Percentiles rank a stretch among this genome's conserved stretches.
Conservation (phyloP, 345 rosid species). For the Erodium maritimum region DNA sequence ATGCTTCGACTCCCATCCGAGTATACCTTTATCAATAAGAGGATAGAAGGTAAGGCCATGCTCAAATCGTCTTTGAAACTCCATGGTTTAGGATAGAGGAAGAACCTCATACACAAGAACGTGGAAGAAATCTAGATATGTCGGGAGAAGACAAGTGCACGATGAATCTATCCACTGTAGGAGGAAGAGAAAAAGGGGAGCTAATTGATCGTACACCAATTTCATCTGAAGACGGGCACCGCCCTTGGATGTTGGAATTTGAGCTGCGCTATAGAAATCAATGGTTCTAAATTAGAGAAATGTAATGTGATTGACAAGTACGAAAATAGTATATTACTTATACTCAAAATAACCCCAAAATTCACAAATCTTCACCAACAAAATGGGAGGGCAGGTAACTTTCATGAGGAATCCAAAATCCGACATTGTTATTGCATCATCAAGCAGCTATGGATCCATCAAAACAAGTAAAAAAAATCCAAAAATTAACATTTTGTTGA, state of each 20-base stretch:
- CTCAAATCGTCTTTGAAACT: not conserved
- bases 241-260: slow-evolving; percentile 71
- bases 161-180: slow-evolving; percentile 84
- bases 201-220: slow-evolving; percentile 70
- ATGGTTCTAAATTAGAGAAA: too few relatives aligned
- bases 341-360: too few relatives aligned
- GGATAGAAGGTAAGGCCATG: slow-evolving; percentile 6
- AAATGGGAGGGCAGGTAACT: too few relatives aligned
- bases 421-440: too few relatives aligned
- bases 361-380: too few relatives aligned
- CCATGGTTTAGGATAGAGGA: slow-evolving; percentile 6
- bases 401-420: too few relatives aligned
- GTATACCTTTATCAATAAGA: slow-evolving; percentile 35
- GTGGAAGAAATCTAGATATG: slow-evolving; percentile 76
- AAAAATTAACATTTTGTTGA: not conserved
- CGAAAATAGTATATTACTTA: too few relatives aligned
- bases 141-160: slow-evolving; percentile 62
- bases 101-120: slow-evolving; percentile 69
- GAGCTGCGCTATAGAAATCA: too few relatives aligned
- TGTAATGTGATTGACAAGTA: too few relatives aligned
- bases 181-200: slow-evolving; percentile 65
- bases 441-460: not conserved
- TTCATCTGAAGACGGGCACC: slow-evolving; percentile 77
- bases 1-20: slow-evolving; percentile 41
- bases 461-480: not conserved